Conservation (phyloP, 2,329 filamentous ascomycete genomes). For the Bertia moriformis region DNA sequence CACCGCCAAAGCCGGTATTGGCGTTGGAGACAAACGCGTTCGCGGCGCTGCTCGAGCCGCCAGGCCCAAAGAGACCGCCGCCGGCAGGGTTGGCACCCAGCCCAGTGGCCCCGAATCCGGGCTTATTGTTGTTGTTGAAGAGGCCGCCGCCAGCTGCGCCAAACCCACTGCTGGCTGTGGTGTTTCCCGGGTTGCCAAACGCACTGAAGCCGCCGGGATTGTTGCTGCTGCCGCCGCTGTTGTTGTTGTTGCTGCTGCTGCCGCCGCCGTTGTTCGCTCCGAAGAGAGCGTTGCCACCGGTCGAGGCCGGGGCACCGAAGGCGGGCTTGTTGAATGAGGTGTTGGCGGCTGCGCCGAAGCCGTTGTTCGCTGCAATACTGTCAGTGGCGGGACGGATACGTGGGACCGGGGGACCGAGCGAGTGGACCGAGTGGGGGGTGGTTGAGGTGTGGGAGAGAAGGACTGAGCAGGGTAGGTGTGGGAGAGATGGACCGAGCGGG, state of each 20-base stretch:
- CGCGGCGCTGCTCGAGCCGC: slow-evolving; percentile 7
- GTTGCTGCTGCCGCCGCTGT: slow-evolving; percentile 18
- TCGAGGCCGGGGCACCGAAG: slow-evolving; percentile 32
- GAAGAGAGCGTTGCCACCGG: slow-evolving; percentile 28
- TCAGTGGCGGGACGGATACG: slow-evolving; percentile 24
- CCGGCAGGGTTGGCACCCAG: slow-evolving; percentile 26
- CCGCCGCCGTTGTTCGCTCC: slow-evolving; percentile 11
- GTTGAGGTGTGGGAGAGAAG: too few relatives aligned
- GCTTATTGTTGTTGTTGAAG: slow-evolving; percentile 13
- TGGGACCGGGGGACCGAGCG: too few relatives aligned
- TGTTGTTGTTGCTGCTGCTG: slow-evolving; percentile 17
- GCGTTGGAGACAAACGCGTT: slow-evolving; percentile 13
- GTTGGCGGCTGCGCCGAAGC: slow-evolving; percentile 10
- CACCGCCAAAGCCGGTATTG: slow-evolving; percentile 20
- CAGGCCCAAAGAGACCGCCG: slow-evolving; percentile 7
- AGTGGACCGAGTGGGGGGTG: too few relatives aligned
- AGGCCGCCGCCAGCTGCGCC: slow-evolving; percentile 7
- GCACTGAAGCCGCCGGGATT: too few relatives aligned
- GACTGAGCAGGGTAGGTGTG: too few relatives aligned
- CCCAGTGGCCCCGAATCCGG: slow-evolving; percentile 13
- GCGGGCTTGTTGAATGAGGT: slow-evolving; percentile 28
- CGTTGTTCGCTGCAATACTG: slow-evolving; percentile 19
- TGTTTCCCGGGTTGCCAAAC: slow-evolving; percentile 22
- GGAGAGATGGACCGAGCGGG: too few relatives aligned
- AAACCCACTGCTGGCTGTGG: slow-evolving; percentile 18